Percentiles rank a stretch among this genome's conserved stretches.
phyloP scores from a whole-genome alignment of 331 rosid species.

The Pyrus hybrid region DNA sequence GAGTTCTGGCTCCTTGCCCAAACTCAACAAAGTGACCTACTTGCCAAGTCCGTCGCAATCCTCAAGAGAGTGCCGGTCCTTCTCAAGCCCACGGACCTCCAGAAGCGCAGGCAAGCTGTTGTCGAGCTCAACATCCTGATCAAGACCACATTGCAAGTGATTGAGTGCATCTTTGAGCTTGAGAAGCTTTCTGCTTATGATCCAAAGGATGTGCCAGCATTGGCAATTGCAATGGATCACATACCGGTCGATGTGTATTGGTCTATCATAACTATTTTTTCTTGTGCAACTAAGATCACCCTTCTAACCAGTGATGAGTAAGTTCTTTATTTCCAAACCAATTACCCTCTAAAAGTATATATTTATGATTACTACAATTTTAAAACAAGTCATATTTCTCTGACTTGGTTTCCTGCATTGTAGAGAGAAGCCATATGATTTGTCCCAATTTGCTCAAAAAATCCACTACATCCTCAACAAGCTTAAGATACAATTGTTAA shows the following conservation, averaged over 20 bases:
- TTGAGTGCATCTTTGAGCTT: conserved; percentile 4
- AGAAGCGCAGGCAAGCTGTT: conserved; percentile 13
- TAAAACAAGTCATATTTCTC: too few relatives aligned
- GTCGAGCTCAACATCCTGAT: conserved; percentile 10
- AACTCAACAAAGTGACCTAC: conserved; percentile 23
- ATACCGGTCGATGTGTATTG: conserved; percentile 27
- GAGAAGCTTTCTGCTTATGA: conserved; percentile 17
- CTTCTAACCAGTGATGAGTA: conserved; percentile 29
- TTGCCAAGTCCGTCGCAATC: conserved; percentile 23
- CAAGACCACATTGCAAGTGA: conserved; percentile 13
- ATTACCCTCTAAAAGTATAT: too few relatives aligned
- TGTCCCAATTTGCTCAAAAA: conserved; percentile 6
- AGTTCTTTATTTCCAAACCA: neutral
- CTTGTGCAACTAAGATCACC: conserved; percentile 20
- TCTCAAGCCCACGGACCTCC: neutral
- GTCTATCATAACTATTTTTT: conserved; percentile 13
- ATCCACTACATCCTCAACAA: conserved; percentile 14
- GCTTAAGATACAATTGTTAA: conserved; percentile 8
- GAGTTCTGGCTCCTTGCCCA: conserved; percentile 49
- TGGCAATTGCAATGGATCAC: conserved; percentile 20
- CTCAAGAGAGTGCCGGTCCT: conserved; percentile 16
- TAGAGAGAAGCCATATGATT: neutral
- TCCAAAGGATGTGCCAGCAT: conserved; percentile 24
- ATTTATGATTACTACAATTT: too few relatives aligned
- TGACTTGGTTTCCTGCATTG: neutral